Evolutionary conservation across 106 monocot species (phyloP), one percentile per base, ranked within the genome.

Genomic region (Dactylorhiza incarnata): DNA sequence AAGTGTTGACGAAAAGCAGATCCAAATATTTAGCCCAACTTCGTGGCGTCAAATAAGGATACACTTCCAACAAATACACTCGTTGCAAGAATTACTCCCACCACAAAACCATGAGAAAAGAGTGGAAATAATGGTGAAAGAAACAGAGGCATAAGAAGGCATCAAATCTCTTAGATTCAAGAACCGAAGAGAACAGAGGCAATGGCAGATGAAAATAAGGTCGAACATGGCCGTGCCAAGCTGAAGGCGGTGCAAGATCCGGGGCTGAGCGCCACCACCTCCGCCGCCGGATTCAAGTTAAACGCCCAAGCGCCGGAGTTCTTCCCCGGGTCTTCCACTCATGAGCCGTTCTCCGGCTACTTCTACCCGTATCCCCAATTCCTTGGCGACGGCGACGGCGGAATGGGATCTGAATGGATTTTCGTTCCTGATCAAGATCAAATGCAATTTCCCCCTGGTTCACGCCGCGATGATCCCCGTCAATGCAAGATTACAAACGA

Each of bases 361-460:
- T 85, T 79, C 81, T 87, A 81, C 48, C 85, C 85, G 6, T 87
- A 81, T 69, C 68, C 84, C 49, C 84, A 75, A 4, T 84, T 79
- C 49, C 10, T 79, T 3, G 82, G 75, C 7, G 66, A 48, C 53
- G 50, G 73, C 44, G 78, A 45, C 26, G 75, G 70, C 20, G 80
- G 68, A 44, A 15, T 75, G 50, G 73, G 68, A 68, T 29, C 78
- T 14, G 85, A 86, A 70, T 87, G 82, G 85, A 63, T 82, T 55
- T 89, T 80, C 82, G 87, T 85, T 8, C 71, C 72, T 0, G 85
- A 87, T 29, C 86, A 81, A 0, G 85, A 87, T 9, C 80, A 69
- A 1, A 7, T 67, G 9, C 59, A n/a, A 29, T 84, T 87, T 77
- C 1, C 81, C 46, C 73, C 87, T 5, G 84, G 82, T 65, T 48